Evolutionary conservation across 257 asterid species (phyloP).

Genomic region (Fraxinus anomala): DNA sequence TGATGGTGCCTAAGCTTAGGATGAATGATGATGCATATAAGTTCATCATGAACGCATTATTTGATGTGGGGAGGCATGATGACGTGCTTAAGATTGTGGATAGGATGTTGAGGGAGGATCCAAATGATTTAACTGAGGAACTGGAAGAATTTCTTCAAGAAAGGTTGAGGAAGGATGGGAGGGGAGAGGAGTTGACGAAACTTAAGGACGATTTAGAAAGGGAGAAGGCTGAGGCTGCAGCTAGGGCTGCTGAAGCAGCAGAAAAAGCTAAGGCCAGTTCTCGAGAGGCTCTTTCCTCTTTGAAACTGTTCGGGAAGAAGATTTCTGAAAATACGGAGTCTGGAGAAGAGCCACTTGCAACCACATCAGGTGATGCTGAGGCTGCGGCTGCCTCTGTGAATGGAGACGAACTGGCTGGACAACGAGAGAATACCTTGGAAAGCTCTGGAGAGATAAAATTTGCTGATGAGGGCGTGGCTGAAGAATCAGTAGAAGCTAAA

Average conservation of each 20-base stretch:
- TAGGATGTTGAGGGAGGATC: conserved; percentile 75
- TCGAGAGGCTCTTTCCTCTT: conserved; percentile 62
- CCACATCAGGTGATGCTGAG: conserved; percentile 29
- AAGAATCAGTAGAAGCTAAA: conserved; percentile 41
- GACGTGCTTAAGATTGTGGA: conserved; percentile 76
- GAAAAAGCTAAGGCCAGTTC: conserved; percentile 75
- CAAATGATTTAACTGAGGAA: conserved; percentile 75
- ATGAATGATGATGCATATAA: conserved; percentile 80
- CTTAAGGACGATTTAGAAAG: conserved; percentile 63
- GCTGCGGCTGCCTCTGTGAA: conserved; percentile 10
- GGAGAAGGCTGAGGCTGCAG: conserved; percentile 77
- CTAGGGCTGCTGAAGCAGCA: conserved; percentile 75
- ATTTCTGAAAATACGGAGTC: conserved; percentile 32
- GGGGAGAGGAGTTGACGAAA: conserved; percentile 73
- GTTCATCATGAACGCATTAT: conserved; percentile 69
- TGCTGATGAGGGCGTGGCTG: conserved; percentile 26
- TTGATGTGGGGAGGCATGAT: conserved; percentile 63
- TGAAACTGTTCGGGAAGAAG: conserved; percentile 58
- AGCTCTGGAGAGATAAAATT: conserved; percentile 15
- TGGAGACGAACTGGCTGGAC: conserved; percentile 20
- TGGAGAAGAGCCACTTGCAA: conserved; percentile 35
- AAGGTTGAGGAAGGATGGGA: conserved; percentile 62
- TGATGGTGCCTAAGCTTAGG: conserved; percentile 82
- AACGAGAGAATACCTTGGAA: conserved; percentile 34
- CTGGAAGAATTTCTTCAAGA: conserved; percentile 73